Base-by-base conservation (phyloP, 192 early-diverging fungal genomes). In the Geranomyces variabilis region DNA sequence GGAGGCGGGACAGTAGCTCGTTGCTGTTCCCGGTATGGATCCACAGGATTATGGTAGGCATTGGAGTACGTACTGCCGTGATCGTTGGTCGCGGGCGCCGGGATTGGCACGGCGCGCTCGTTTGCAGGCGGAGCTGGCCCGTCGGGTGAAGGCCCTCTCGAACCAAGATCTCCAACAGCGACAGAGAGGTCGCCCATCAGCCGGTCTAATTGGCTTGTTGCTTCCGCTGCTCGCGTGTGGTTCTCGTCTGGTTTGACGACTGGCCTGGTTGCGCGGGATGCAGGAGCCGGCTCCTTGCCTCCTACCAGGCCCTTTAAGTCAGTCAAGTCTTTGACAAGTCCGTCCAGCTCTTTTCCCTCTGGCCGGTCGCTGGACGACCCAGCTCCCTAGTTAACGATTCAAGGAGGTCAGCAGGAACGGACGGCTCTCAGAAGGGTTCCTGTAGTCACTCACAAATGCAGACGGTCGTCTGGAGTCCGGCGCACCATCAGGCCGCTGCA, bases 301-400 rank as follows among this genome's bases (percentile, higher is more conserved):
- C 66, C 58, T 9, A 72, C 70, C n/a, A 72, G 61, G 22, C 62
- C 70, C 29, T 64, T 63, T 31, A 72, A 31, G 19, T 63, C 70
- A 9, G 70, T 72, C 26, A 72, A 36, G 21, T 72, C 70, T 30
- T 56, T 63, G 6, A 72, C 61, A 10, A 72, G 48, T 9, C 61
- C 59, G 36, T 72, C 62, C 4, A 67, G 66, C 34, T 67, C 49
- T 34, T 60, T 28, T 26, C 58, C 58, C 8, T 60, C 58, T 17
- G 58, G 17, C 17, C 58, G 17, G 1, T 2, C 8, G 31, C 17
- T 34, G 21, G 24, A 34, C 29, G 58, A 41, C 10, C 36, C 58
- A 19, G 58, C 29, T 26, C 3, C 58, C 58, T 28, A 60, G 15
- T n/a, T 28, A 55, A 8, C 51, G 15, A 55, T n/a, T 6, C 6